Conservation (phyloP, 2,329 filamentous ascomycete genomes). For the Aspergillus bombycis region DNA sequence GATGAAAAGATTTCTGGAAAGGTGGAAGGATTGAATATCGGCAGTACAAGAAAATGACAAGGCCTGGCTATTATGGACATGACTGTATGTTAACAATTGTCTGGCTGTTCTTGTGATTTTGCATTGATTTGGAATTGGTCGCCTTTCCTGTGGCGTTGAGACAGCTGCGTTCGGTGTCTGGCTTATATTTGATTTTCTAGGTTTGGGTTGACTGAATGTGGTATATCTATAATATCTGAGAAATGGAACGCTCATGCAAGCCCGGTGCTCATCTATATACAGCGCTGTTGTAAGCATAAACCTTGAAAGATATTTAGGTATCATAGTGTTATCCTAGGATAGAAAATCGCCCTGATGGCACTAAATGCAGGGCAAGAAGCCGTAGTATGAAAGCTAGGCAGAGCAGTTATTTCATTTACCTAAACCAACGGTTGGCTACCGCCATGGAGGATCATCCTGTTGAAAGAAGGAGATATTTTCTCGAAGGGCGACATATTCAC, state of each 20-base stretch:
- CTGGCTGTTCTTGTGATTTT: neutral
- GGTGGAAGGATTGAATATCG: constrained; percentile 59
- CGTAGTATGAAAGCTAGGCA: neutral
- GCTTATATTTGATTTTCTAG: neutral
- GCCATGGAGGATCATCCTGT: constrained; percentile 22
- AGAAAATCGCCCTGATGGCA: neutral
- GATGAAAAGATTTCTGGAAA: constrained; percentile 60
- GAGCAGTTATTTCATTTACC: neutral
- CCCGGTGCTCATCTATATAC: neutral
- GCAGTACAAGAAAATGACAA: neutral
- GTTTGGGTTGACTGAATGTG: neutral
- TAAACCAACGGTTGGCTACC: constrained; percentile 3
- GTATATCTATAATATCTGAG: neutral
- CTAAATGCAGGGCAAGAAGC: too few relatives aligned
- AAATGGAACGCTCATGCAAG: neutral
- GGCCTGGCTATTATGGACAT: neutral
- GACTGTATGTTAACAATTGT: neutral
- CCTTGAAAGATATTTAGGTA: neutral
- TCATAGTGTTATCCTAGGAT: neutral
- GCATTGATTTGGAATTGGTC: neutral
- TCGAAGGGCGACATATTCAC: constrained; percentile 86
- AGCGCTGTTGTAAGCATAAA: constrained; percentile 2
- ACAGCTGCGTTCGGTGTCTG: neutral
- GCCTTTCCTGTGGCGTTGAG: neutral
- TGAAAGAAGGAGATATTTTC: constrained; percentile 81